Percentiles rank a stretch among this genome's conserved stretches.
Evolutionary conservation across 345 rosid species (phyloP).

Genomic region (Diplotaxis tenuifolia): DNA sequence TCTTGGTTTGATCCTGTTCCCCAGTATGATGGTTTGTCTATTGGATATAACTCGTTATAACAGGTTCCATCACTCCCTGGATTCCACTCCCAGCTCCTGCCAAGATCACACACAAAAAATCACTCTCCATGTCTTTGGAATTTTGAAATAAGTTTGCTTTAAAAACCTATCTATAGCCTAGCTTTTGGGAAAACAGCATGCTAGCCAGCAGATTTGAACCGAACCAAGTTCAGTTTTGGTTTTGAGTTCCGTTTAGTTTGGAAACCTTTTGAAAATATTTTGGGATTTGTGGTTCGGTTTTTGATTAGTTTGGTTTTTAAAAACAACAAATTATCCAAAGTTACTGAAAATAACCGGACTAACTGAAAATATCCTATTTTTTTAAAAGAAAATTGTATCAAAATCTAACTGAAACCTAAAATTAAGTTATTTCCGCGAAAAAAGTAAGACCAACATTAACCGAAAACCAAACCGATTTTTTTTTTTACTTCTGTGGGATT

Average conservation of each 20-base stretch:
- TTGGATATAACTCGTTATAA: conserved; percentile 69
- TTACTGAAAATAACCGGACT: too few species aligned
- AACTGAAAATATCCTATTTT: too few species aligned
- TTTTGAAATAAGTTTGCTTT: background rate
- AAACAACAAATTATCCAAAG: background rate
- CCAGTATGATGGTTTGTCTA: conserved; percentile 63
- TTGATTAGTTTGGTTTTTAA: background rate
- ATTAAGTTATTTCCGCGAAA: background rate
- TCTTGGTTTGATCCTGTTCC: conserved; percentile 82
- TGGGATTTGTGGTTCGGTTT: background rate
- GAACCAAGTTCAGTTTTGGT: background rate
- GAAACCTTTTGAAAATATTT: background rate
- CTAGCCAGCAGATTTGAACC: too few species aligned
- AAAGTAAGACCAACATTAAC: background rate
- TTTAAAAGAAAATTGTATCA: too few species aligned
- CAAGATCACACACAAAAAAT: conserved; percentile 14
- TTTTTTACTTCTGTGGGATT: background rate
- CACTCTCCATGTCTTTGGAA: background rate
- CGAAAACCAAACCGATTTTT: background rate
- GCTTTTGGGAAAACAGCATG: background rate
- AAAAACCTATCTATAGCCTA: background rate
- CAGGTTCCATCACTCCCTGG: conserved; percentile 73
- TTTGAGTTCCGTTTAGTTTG: background rate
- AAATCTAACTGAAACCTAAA: too few species aligned
- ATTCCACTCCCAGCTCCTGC: conserved; percentile 96